Base-by-base conservation (phyloP, 139 green algal genomes). In the Yamagishiella unicocca region DNA sequence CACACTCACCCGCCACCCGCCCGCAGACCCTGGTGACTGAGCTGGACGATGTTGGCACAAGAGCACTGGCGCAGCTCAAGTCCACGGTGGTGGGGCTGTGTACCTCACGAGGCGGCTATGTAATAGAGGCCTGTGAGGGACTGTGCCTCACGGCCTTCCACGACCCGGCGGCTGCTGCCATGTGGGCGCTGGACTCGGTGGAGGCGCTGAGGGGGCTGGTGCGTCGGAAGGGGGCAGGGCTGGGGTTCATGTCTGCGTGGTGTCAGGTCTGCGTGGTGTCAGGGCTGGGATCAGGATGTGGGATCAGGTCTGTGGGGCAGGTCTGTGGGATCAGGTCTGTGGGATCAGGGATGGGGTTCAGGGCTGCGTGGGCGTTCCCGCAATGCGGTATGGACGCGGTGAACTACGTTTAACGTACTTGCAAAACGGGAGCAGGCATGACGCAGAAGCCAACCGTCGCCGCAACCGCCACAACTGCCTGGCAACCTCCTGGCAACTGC, bases 71-170 rank as follows among this genome's bases (percentile, higher is more conserved):
- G 38, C 58, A 19, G 22, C 25, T 84, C 37, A 72, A 62, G 58
- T 37, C 27, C 29, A 29, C 29, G 7, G 6, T 54, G 19, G 43
- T 80, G 72, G 27, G 29, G 29, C 29, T 43, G 29, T 80, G 72
- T 29, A 62, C 43, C 29, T 3, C 4, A 6, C 42, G 29, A 14
- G 67, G 68, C 35, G 82, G 82, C 29, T 87, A 87, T 68, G 66
- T 87, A 22, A 54, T 87, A 8, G 82, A 87, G 68, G 67, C 68
- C 5, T 22, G 35, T 14, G 68, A 87, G 24, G 82, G 82, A 33
- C 82, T 87, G 82, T 62, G 45, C 22, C 50, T 87, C 7, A 68
- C 82, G 45, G 82, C 82, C 33, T 87, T 87, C 37, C 35, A 38
- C 10, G 62, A 81, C 82, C 82, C 82, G 3, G 45, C 81, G 5